A percentile compares a stretch with the other conserved stretches of the same genome.
Conservation (phyloP, 192 early-diverging fungal genomes). For the Podila minutissima region DNA sequence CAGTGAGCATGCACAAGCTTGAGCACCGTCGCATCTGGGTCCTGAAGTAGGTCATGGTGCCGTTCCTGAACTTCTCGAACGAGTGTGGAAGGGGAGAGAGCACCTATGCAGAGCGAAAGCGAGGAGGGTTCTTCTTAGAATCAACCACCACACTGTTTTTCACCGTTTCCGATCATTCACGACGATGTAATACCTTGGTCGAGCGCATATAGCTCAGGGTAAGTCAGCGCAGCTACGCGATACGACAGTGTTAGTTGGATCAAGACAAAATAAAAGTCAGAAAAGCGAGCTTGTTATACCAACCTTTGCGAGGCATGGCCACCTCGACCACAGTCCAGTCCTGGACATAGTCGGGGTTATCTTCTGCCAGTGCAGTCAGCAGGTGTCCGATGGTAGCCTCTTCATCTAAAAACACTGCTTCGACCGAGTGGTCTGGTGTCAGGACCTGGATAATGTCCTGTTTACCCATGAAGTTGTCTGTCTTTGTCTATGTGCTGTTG, state of each 20-base stretch:
- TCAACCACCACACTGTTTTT: neutral
- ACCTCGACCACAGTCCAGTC: conserved; percentile 46
- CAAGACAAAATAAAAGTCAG: neutral
- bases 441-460: conserved; percentile 50
- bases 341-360: conserved; percentile 17
- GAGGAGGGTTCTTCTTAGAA: neutral
- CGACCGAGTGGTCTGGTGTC: conserved; percentile 44
- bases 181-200: conserved; percentile 28
- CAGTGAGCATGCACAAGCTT: conserved; percentile 38
- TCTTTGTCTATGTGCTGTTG: neutral
- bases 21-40: conserved; percentile 37
- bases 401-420: conserved; percentile 40
- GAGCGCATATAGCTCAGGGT: conserved; percentile 43
- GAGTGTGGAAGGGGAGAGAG: conserved; percentile 23
- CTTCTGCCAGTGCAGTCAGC: conserved; percentile 20
- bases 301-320: conserved; percentile 42
- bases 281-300: neutral
- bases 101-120: conserved; percentile 6
- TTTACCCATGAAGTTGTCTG: conserved; percentile 20
- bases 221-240: conserved; percentile 23
- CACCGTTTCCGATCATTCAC: neutral
- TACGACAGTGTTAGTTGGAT: neutral
- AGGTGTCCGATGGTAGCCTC: conserved; percentile 44
- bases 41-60: conserved; percentile 31
- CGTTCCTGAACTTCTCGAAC: conserved; percentile 40